Percentiles rank a stretch among this genome's conserved stretches.
phyloP scores from a whole-genome alignment of 164 flowering plant genomes.

The Stephania yunnanensis region DNA sequence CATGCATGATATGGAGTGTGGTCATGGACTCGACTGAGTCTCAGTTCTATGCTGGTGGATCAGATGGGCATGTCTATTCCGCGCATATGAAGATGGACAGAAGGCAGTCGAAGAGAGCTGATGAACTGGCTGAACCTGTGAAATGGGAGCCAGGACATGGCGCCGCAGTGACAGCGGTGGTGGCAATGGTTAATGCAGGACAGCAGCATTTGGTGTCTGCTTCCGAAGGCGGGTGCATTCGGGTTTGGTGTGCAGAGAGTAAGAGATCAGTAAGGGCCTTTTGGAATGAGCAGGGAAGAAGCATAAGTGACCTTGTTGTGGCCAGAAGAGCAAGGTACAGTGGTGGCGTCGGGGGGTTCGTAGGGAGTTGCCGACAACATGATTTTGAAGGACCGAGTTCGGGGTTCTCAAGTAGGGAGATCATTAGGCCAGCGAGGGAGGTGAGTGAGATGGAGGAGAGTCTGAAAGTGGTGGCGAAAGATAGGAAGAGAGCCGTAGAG shows the following conservation, averaged over 20 bases:
- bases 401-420: constrained; percentile 20
- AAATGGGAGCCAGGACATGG: constrained; percentile 24
- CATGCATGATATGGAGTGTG: constrained; percentile 29
- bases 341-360: neutral
- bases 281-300: constrained; percentile 19
- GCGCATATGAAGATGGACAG: constrained; percentile 18
- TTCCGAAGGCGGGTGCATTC: constrained; percentile 41
- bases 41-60: constrained; percentile 38
- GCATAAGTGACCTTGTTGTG: constrained; percentile 32
- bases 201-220: constrained; percentile 33
- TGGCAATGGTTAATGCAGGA: constrained; percentile 16
- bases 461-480: constrained; percentile 27
- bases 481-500: constrained; percentile 36
- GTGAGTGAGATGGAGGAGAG: constrained; percentile 29
- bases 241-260: constrained; percentile 31
- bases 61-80: constrained; percentile 41
- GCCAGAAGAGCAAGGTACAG: constrained; percentile 19
- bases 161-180: constrained; percentile 23
- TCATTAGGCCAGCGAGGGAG: constrained; percentile 20
- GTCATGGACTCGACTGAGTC: constrained; percentile 18
- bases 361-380: neutral
- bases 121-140: constrained; percentile 13
- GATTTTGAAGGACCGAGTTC: neutral
- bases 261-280: constrained; percentile 21
- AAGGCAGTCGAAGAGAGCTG: neutral